phyloP scores from a whole-genome alignment of 208 protist genomes.

The Perkinsela sp. region DNA sequence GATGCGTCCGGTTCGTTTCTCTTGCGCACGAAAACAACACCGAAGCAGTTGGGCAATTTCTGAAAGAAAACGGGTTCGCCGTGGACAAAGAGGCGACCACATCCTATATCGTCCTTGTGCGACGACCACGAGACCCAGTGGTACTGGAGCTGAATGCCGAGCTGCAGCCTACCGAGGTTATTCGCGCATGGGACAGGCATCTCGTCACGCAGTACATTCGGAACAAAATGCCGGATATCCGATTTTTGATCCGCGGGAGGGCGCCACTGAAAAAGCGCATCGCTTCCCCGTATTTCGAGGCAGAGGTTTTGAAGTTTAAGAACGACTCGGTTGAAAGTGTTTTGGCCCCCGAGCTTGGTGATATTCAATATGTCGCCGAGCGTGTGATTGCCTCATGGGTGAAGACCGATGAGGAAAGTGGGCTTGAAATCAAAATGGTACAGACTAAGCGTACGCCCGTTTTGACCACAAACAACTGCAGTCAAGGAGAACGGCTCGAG shows the following conservation, averaged over 20 bases:
- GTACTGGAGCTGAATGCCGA: slow-evolving; percentile 47
- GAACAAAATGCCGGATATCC: slow-evolving; percentile 39
- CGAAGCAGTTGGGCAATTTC: slow-evolving; percentile 14
- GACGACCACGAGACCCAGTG: slow-evolving; percentile 16
- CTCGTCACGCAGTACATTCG: slow-evolving; percentile 51
- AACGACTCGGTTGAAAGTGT: slow-evolving; percentile 53
- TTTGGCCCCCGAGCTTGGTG: slow-evolving; percentile 42
- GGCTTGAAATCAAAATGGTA: slow-evolving; percentile 15
- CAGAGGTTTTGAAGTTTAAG: slow-evolving; percentile 39
- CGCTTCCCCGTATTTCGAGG: slow-evolving; percentile 27
- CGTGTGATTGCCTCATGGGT: slow-evolving; percentile 43
- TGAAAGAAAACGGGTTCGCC: slow-evolving; percentile 17
- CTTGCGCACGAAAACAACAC: slow-evolving; percentile 32
- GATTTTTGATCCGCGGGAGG: slow-evolving; percentile 36
- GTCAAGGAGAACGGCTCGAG: slow-evolving; percentile 46
- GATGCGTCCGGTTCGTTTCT: slow-evolving; percentile 8
- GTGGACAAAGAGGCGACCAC: slow-evolving; percentile 33
- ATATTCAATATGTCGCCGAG: slow-evolving; percentile 54
- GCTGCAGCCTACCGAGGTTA: slow-evolving; percentile 27
- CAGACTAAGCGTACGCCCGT: slow-evolving; percentile 56
- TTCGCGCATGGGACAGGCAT: slow-evolving; percentile 49
- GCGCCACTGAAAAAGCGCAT: slow-evolving; percentile 57
- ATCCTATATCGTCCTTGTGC: slow-evolving; percentile 25
- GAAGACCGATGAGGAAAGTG: slow-evolving; percentile 9
- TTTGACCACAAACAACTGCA: slow-evolving; percentile 41